These are phyloP conservation scores for Macadamia tetraphylla DNA, from an alignment of 164 flowering plant genomes.

Conservation along the genomic window DNA sequence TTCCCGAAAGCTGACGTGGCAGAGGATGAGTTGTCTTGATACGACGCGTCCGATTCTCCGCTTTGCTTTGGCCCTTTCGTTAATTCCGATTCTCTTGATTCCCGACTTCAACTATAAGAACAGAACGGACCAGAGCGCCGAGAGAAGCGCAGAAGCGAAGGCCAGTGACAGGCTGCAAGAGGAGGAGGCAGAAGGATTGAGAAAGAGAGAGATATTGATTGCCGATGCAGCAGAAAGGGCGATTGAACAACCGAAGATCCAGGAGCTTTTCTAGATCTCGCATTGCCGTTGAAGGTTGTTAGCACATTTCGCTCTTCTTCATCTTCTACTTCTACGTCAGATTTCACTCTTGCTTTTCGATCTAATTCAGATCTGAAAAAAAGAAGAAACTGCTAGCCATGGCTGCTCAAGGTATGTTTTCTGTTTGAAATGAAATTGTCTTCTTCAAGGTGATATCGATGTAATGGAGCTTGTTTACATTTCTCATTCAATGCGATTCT, in stretches of 20 bases:
- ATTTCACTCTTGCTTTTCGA: background rate
- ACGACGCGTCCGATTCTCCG: background rate
- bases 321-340: no score
- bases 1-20: background rate
- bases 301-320: conserved; percentile 1
- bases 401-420: conserved; percentile 27
- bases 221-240: conserved; percentile 76
- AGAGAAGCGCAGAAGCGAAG: no score
- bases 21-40: background rate
- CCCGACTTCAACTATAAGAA: background rate
- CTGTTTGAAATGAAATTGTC: background rate
- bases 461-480: background rate
- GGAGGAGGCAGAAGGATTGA: background rate
- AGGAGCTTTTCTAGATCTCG: conserved; percentile 84
- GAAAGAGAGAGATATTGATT: background rate
- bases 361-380: background rate
- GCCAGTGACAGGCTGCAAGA: background rate
- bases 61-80: background rate
- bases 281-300: conserved; percentile 67
- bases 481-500: background rate
- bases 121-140: background rate
- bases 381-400: conserved; percentile 9
- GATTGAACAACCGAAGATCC: conserved; percentile 56
- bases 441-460: background rate
- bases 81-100: background rate